These are phyloP conservation scores for Heterobasidion parviporum DNA, from an alignment of 1,284 basidiomycete genomes.

Conservation along the genomic window DNA sequence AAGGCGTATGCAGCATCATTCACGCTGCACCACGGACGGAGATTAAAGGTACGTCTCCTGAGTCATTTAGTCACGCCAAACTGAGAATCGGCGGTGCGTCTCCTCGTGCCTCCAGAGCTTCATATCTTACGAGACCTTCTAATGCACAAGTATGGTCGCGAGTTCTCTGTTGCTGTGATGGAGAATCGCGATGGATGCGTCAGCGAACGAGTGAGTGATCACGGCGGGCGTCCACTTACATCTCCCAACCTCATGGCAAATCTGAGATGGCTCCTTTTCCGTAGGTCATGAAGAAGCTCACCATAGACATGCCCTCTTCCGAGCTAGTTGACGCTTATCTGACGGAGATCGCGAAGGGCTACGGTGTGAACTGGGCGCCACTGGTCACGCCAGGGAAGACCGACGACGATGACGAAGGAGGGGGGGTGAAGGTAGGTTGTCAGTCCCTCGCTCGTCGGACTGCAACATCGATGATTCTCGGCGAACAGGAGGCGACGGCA, in stretches of 20 bases:
- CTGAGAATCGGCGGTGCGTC: neutral
- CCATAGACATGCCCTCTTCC: constrained; percentile 57
- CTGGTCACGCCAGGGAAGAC: constrained; percentile 18
- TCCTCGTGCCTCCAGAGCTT: constrained; percentile 49
- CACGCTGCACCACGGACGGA: constrained; percentile 89
- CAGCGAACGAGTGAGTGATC: constrained; percentile 58
- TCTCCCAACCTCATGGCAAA: neutral
- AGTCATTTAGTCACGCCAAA: neutral
- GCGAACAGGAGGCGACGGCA: neutral
- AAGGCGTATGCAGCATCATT: constrained; percentile 77
- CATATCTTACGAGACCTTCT: constrained; percentile 88
- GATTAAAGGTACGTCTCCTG: constrained; percentile 58
- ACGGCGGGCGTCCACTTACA: neutral
- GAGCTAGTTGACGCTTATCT: constrained; percentile 85
- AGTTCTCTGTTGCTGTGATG: constrained; percentile 73
- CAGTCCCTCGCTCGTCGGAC: neutral
- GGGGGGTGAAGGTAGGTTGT: constrained; percentile 1
- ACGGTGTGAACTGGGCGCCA: constrained; percentile 67
- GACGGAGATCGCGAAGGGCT: constrained; percentile 81
- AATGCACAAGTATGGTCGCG: constrained; percentile 89
- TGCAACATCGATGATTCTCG: neutral
- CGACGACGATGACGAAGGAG: constrained; percentile 22
- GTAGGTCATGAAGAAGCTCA: constrained; percentile 69
- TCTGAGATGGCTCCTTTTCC: neutral
- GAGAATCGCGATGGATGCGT: constrained; percentile 80